phyloP scores from a whole-genome alignment of 805 yeast genomes.

The Komagataella pseudopastoris region DNA sequence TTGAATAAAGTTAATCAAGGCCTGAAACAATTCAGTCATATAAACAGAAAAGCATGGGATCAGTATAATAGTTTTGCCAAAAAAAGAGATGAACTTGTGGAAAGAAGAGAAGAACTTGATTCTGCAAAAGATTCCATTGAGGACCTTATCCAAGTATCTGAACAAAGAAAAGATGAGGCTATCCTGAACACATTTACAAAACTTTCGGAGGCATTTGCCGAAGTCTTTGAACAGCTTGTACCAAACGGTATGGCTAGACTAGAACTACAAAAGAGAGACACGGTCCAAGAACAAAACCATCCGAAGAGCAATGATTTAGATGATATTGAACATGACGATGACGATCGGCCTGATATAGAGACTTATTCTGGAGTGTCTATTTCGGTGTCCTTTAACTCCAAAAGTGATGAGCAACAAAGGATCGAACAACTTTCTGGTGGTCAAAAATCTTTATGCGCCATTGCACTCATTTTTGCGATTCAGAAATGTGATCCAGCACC shows the following conservation, averaged over 20 bases:
- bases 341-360: slow-evolving; percentile 22
- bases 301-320: slow-evolving; percentile 6
- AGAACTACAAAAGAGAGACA: slow-evolving; percentile 38
- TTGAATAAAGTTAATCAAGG: slow-evolving; percentile 43
- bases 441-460: slow-evolving; percentile 92
- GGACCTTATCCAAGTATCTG: slow-evolving; percentile 52
- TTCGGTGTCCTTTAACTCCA: slow-evolving; percentile 79
- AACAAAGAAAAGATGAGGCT: slow-evolving; percentile 71
- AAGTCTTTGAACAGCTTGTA: slow-evolving; percentile 68
- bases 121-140: slow-evolving; percentile 63
- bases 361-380: slow-evolving; percentile 74
- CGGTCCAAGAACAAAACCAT: slow-evolving; percentile 2
- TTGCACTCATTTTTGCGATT: slow-evolving; percentile 84
- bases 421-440: slow-evolving; percentile 94
- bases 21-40: slow-evolving; percentile 54
- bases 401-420: slow-evolving; percentile 70
- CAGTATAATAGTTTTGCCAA: slow-evolving; percentile 62
- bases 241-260: slow-evolving; percentile 73
- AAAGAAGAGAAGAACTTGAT: slow-evolving; percentile 56
- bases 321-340: slow-evolving; percentile 9
- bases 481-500: slow-evolving; percentile 97
- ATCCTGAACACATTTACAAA: slow-evolving; percentile 65
- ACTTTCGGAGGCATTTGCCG: slow-evolving; percentile 60
- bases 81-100: slow-evolving; percentile 54
- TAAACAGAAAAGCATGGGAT: slow-evolving; percentile 83